Conservation (phyloP, 2,329 filamentous ascomycete species). For the Fusarium succisae region DNA sequence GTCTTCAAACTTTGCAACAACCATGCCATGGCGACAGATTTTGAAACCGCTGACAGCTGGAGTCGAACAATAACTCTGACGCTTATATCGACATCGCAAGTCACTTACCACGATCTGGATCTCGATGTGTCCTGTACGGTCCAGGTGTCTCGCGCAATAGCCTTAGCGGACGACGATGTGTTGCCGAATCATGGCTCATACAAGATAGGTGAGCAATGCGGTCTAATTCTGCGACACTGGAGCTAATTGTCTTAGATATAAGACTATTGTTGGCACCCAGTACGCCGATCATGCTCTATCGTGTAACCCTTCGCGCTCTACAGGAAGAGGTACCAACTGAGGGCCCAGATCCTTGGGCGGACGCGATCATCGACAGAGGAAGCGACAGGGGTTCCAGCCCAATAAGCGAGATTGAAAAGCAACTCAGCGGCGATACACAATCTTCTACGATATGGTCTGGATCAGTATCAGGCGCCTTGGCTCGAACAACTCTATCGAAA, state of each 20-base stretch:
- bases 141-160: too few relatives aligned
- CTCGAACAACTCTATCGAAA: too few relatives aligned
- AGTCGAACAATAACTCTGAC: too few relatives aligned
- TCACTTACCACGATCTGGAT: neutral
- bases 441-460: neutral
- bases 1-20: too few relatives aligned
- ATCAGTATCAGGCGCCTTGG: rapidly evolving
- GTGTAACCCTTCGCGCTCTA: neutral
- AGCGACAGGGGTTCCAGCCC: neutral
- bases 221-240: too few relatives aligned
- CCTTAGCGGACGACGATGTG: neutral
- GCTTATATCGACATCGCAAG: neutral
- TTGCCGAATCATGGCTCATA: neutral
- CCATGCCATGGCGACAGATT: too few relatives aligned
- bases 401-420: neutral
- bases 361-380: neutral
- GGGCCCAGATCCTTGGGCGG: neutral
- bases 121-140: neutral
- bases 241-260: neutral
- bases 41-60: too few relatives aligned
- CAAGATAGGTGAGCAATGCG: neutral
- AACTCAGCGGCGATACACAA: rapidly evolving
- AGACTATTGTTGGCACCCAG: rapidly evolving
- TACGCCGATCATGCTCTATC: neutral
- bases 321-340: neutral